phyloP scores from a whole-genome alignment of 169 alveolate genomes.

The Eimeria acervulina region DNA sequence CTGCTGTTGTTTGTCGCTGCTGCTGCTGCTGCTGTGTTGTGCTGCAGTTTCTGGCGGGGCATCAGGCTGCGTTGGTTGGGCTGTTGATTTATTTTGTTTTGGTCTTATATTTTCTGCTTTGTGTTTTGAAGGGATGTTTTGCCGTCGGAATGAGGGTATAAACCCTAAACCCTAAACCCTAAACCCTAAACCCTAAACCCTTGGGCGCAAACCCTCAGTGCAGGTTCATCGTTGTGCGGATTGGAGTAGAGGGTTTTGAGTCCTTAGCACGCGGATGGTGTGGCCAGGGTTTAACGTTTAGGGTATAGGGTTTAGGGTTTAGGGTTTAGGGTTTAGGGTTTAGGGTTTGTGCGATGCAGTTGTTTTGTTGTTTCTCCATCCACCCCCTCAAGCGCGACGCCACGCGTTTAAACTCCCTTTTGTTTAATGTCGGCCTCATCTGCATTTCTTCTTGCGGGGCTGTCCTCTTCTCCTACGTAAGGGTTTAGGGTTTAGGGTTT shows the following conservation, averaged over 20 bases:
- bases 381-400: slow-evolving; percentile 65
- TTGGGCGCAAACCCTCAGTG: too few species aligned
- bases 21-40: slow-evolving; percentile 32
- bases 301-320: neutral
- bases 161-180: neutral
- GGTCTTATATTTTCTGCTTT: slow-evolving; percentile 18
- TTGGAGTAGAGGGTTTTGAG: too few species aligned
- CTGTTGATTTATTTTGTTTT: neutral
- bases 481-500: neutral
- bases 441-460: slow-evolving; percentile 20
- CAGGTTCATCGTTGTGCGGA: too few species aligned
- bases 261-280: too few species aligned
- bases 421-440: slow-evolving; percentile 72
- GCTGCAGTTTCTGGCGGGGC: slow-evolving; percentile 42
- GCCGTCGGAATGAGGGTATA: slow-evolving; percentile 35
- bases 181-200: too few species aligned
- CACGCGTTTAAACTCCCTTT: slow-evolving; percentile 52
- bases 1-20: neutral
- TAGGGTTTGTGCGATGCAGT: neutral
- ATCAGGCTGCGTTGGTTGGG: slow-evolving; percentile 27
- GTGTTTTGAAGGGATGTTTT: slow-evolving; percentile 66
- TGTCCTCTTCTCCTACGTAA: slow-evolving; percentile 6
- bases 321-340: neutral
- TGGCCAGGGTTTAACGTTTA: neutral
- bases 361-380: slow-evolving; percentile 29